Evolutionary conservation across 2,329 filamentous ascomycete species (phyloP), one percentile per base, ranked within the genome.

Genomic region (Ceratocystis cacaofunesta): DNA sequence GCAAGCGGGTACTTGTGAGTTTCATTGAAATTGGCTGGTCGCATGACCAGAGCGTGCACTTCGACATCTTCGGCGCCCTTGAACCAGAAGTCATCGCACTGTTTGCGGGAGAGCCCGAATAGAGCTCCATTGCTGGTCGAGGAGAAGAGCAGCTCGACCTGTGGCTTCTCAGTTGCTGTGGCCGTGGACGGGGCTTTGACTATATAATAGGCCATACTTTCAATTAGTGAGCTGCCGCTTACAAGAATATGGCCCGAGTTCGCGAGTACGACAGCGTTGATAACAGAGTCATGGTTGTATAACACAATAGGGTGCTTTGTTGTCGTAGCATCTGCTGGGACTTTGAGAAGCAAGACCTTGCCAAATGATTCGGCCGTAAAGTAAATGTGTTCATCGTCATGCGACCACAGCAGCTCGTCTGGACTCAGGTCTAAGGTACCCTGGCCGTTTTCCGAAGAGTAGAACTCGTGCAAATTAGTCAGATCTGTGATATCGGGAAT

Each of bases 1-100:
- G 87, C 84, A 3, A 95, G 78, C 0, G 90, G 90, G 71, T 92
- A 95, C 69, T 83, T 90, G 74, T 90, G 87, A 19, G 75, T 78
- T 7, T 80, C 75, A 71, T 89, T 81, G 72, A 92, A 95, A 70
- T 72, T 67, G 61, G 72, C 85, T 0, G 85, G 88, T 67, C 82
- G 84, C 70, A 90, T 76, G 50, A 77, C 82, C 72, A 87, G 82
- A 0, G 87, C 85, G 70, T 90, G 88, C n/a, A 89, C 81, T 41
- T 83, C 75, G n/a, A 58, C 58, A 68, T 87, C 86, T 30, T 80
- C 83, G 3, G 83, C 83, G 69, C 72, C 62, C 48, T 66, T 63
- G 30, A 68, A 70, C 68, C 69, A 70, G 32, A 91, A 82, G 63
- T 89, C 86, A 19, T 79, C 80, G 63, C 87, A 78, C 72, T 90